These are phyloP conservation scores for Phytophthora constricta DNA, from an alignment of 352 stramenopile genomes.

Conservation along the genomic window DNA sequence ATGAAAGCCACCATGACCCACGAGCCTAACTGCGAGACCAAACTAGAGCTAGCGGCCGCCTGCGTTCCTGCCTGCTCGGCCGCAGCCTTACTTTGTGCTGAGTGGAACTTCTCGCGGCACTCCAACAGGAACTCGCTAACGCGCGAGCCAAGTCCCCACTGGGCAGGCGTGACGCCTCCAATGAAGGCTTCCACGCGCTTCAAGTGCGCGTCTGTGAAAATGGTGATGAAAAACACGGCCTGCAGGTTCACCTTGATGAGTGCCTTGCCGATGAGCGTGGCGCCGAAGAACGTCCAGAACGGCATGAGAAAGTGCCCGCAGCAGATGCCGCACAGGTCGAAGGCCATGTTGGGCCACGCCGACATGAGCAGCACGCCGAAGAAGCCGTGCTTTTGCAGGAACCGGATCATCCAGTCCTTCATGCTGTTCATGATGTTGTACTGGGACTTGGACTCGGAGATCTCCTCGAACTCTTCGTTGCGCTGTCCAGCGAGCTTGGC, in stretches of 20 bases:
- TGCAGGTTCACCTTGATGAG: conserved; percentile 93
- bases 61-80: conserved; percentile 60
- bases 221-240: conserved; percentile 91
- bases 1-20: conserved; percentile 90
- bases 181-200: conserved; percentile 89
- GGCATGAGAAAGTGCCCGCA: conserved; percentile 95
- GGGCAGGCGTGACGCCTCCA: conserved; percentile 67
- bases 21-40: conserved; percentile 85
- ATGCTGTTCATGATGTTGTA: conserved; percentile 92
- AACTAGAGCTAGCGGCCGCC: conserved; percentile 51
- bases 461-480: conserved; percentile 92
- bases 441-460: conserved; percentile 79
- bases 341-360: conserved; percentile 95
- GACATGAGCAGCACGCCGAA: conserved; percentile 94
- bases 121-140: conserved; percentile 89
- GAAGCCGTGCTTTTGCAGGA: conserved; percentile 93
- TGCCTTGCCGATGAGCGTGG: conserved; percentile 94
- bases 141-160: conserved; percentile 78
- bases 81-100: conserved; percentile 60
- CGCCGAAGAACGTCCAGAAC: conserved; percentile 96
- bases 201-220: conserved; percentile 89
- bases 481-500: conserved; percentile 84
- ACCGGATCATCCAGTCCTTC: conserved; percentile 94
- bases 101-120: conserved; percentile 89
- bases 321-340: conserved; percentile 95